Conservation (phyloP, 2,329 filamentous ascomycete species). For the Corynespora cassiicola region DNA sequence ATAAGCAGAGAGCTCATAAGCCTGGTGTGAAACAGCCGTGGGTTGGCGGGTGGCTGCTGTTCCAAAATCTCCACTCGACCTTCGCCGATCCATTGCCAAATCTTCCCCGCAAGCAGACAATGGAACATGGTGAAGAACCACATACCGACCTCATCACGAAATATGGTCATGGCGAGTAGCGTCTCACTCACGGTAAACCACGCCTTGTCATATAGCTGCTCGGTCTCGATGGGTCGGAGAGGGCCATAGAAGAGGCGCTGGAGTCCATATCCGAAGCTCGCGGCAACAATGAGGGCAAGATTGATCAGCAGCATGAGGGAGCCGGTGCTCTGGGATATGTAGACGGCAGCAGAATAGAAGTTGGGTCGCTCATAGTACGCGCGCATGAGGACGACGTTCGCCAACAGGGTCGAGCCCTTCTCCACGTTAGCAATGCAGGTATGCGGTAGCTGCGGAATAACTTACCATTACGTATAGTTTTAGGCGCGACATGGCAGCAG, state of each 20-base stretch:
- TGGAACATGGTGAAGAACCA: constrained; percentile 98
- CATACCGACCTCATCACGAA: constrained; percentile 90
- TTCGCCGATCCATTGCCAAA: constrained; percentile 98
- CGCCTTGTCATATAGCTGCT: constrained; percentile 95
- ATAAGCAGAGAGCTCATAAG: constrained; percentile 79
- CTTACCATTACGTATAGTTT: constrained; percentile 43
- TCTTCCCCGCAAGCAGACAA: constrained; percentile 87
- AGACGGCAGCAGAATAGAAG: constrained; percentile 98
- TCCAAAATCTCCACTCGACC: constrained; percentile 92
- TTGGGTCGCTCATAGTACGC: constrained; percentile 95
- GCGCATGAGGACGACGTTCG: constrained; percentile 82
- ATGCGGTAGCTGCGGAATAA: constrained; percentile 1
- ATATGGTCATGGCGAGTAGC: constrained; percentile 96
- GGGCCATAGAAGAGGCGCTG: constrained; percentile 90
- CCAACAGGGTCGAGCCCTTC: constrained; percentile 76
- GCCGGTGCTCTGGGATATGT: constrained; percentile 94
- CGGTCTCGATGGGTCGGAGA: constrained; percentile 90
- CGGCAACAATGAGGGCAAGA: constrained; percentile 81
- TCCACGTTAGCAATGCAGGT: constrained; percentile 21
- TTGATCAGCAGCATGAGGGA: constrained; percentile 95
- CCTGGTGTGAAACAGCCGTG: constrained; percentile 83
- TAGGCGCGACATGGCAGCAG: constrained; percentile 37
- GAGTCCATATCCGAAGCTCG: constrained; percentile 81
- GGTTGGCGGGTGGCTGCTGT: constrained; percentile 91
- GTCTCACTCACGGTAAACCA: constrained; percentile 99